phyloP scores from a whole-genome alignment of 805 yeast genomes.

The Wickerhamiella kazuoi region DNA sequence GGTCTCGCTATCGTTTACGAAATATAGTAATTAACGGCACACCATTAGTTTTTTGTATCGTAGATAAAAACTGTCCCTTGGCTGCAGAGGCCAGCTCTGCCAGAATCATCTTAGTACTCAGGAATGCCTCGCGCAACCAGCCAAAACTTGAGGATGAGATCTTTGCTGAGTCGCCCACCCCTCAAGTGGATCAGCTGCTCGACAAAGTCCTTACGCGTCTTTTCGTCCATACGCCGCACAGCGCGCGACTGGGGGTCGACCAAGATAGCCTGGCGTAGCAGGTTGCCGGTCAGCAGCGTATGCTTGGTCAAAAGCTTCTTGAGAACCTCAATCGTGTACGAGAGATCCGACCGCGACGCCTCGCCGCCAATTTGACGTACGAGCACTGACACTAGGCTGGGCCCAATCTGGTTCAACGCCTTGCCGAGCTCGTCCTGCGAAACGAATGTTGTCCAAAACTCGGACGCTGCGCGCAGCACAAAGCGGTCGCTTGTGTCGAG shows the following conservation, averaged over 20 bases:
- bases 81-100: no score
- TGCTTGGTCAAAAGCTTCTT: constrained; percentile 19
- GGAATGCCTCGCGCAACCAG: constrained; percentile 18
- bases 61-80: background rate
- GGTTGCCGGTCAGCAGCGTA: constrained; percentile 4
- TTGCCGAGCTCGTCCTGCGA: constrained; percentile 6
- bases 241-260: constrained; percentile 8
- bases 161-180: constrained; percentile 17
- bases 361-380: constrained; percentile 25
- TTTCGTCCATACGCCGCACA: constrained; percentile 6
- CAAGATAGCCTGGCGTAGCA: constrained; percentile 8
- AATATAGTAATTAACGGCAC: background rate
- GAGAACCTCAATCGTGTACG: constrained; percentile 25
- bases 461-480: constrained; percentile 33
- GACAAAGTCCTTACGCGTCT: constrained; percentile 14
- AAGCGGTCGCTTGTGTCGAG: constrained; percentile 36
- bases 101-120: constrained; percentile 15
- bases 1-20: background rate
- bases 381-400: constrained; percentile 22
- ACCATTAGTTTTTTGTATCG: background rate
- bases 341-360: constrained; percentile 29
- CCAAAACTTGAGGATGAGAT: constrained; percentile 20
- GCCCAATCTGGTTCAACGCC: constrained; percentile 18
- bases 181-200: constrained; percentile 17
- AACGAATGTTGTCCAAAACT: constrained; percentile 38